A percentile compares a stretch with the other conserved stretches of the same genome.
phyloP scores from a whole-genome alignment of 306 rosid species.

The Sechiopsis laciniata region DNA sequence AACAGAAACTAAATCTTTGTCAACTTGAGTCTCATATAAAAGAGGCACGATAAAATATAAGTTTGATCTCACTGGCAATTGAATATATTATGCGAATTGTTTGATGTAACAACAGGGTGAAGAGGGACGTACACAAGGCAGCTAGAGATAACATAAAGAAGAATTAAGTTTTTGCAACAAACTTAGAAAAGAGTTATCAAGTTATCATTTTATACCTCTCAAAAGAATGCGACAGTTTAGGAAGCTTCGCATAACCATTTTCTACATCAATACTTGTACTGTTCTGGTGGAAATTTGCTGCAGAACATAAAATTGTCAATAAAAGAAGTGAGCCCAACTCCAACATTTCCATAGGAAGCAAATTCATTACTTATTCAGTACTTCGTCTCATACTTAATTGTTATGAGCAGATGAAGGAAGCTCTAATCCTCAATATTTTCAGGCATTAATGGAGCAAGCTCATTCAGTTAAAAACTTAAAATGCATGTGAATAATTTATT shows the following conservation, averaged over 20 bases:
- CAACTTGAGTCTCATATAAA: conserved; percentile 1
- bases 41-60: not conserved
- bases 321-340: not conserved
- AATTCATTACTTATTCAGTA: not conserved
- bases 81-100: no score
- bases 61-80: not conserved
- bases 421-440: not conserved
- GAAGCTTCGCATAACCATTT: conserved; percentile 33
- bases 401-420: not conserved
- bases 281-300: conserved; percentile 54
- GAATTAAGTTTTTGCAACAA: not conserved
- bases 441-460: not conserved
- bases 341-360: conserved; percentile 5
- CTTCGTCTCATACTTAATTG: not conserved
- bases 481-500: not conserved
- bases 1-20: not conserved
- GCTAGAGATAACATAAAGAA: not conserved
- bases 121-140: not conserved
- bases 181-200: conserved; percentile 3
- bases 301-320: conserved; percentile 26
- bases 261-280: conserved; percentile 23
- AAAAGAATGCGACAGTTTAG: conserved; percentile 34
- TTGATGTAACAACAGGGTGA: not conserved
- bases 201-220: conserved; percentile 42
- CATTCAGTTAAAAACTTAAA: not conserved